phyloP scores from a whole-genome alignment of 2,329 filamentous ascomycete genomes.

The Botrytis aclada region DNA sequence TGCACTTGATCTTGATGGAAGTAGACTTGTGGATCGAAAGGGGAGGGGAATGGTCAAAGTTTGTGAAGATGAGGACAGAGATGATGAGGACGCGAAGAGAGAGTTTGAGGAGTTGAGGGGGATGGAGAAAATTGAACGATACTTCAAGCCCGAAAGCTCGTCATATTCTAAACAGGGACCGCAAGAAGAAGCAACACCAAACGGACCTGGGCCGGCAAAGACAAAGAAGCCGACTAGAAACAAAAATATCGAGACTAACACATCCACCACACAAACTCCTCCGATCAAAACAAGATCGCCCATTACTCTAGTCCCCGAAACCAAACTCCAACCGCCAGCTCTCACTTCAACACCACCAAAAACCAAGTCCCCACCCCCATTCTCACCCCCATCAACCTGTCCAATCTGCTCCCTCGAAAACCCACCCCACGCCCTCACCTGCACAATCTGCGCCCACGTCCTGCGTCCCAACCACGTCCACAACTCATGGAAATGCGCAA shows the following conservation, averaged over 20 bases:
- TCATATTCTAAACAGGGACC: not conserved
- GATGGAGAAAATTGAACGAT: slow-evolving; percentile 40
- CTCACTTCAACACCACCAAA: too few species aligned
- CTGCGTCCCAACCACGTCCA: slow-evolving; percentile 53
- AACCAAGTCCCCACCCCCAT: not conserved
- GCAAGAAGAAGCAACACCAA: not conserved
- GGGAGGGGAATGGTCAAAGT: slow-evolving; percentile 69
- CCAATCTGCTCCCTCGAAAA: slow-evolving; percentile 57
- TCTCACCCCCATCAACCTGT: not conserved
- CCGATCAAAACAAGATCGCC: not conserved
- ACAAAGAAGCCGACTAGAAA: not conserved
- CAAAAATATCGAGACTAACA: not conserved
- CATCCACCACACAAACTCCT: not conserved
- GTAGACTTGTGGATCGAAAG: slow-evolving; percentile 60
- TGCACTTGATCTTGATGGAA: slow-evolving; percentile 63
- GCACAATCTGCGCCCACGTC: slow-evolving; percentile 68
- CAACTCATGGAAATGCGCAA: slow-evolving; percentile 62
- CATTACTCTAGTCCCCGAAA: too few species aligned
- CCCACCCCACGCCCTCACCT: slow-evolving; percentile 52
- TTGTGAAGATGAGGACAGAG: slow-evolving; percentile 66
- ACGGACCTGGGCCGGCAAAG: not conserved
- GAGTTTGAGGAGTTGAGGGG: slow-evolving; percentile 67
- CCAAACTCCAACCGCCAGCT: not conserved
- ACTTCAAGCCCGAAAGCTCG: not conserved
- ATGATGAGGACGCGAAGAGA: slow-evolving; percentile 52